phyloP scores from a whole-genome alignment of 768 basidiomycete genomes.

The Macrolepiota albuminosa region DNA sequence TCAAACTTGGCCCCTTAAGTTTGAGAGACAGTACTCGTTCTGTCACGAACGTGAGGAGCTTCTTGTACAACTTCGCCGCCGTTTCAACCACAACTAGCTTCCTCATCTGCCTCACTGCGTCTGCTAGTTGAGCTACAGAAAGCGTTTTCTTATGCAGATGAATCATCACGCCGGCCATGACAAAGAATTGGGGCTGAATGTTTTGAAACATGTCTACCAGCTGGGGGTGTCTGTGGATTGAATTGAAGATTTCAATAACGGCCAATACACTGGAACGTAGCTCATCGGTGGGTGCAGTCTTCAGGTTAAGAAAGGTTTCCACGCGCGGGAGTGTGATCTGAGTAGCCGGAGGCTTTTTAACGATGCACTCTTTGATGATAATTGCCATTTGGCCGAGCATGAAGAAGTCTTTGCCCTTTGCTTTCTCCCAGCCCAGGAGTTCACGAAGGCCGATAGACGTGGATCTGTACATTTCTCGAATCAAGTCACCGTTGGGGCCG shows the following conservation, averaged over 20 bases:
- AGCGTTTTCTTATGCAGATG: constrained; percentile 25
- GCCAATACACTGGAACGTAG: not conserved
- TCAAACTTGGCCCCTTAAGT: not conserved
- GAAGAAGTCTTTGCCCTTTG: constrained; percentile 44
- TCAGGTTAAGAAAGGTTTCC: constrained; percentile 19
- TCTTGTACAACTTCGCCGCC: constrained; percentile 8
- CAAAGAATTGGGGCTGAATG: constrained; percentile 40
- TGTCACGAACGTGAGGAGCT: constrained; percentile 7
- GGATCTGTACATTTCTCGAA: constrained; percentile 34
- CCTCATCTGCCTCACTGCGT: constrained; percentile 33
- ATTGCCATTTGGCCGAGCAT: constrained; percentile 33
- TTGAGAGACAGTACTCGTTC: constrained; percentile 1
- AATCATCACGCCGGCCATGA: constrained; percentile 40
- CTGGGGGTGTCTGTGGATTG: constrained; percentile 1
- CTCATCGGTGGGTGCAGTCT: not conserved
- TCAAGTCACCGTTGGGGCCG: constrained; percentile 38
- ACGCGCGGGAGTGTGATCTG: constrained; percentile 19
- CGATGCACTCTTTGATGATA: constrained; percentile 15
- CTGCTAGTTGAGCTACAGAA: constrained; percentile 36
- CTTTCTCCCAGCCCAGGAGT: constrained; percentile 36
- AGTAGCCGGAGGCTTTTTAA: constrained; percentile 6
- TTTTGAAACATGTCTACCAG: constrained; percentile 11
- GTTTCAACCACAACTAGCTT: not conserved
- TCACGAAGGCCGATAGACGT: constrained; percentile 30
- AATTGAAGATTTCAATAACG: constrained; percentile 16